Evolutionary conservation across 768 basidiomycete genomes (phyloP), one percentile per base, ranked within the genome.

Genomic region (Lentinula detonsa): DNA sequence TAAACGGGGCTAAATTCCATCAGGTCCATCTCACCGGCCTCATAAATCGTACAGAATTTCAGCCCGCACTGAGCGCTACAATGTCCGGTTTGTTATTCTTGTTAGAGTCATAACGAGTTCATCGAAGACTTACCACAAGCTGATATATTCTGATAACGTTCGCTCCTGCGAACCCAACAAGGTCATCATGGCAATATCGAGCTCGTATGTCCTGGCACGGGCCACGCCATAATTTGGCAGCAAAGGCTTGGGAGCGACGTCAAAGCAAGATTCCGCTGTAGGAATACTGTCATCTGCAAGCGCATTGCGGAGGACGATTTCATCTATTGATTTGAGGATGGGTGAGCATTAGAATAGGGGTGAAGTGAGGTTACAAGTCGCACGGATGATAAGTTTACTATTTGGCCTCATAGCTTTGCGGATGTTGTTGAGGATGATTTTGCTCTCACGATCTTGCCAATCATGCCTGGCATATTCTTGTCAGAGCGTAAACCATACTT

Each of bases 141-240:
- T 60, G 7, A 76, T 71, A 49, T 75, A 78, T 4, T 80, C 74
- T 2, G 74, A 62, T 10, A 82, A 53, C 0, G 74, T 75, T 5
- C 81, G 75, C 61, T 81, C 81, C 63, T 76, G 72, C 5, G 72
- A 66, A 50, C 82, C 80, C 13, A 76, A 64, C 16, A 72, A 33
- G 15, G 66, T 48, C 74, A 80, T 75, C 81, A 83, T 80, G 58
- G 72, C 74, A 40, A 82, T 53, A 57, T 83, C 82, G 54, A 75
- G 74, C 35, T 76, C 67, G 62, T 82, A 81, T 28, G 69, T 69
- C 4, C 75, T 67, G 37, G 75, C 67, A 46, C 69, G 70, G 2
- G 78, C 81, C 4, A 74, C 71, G 16, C 79, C 80, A 57, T 75
- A 81, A 65, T 81, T 82, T 5, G 81, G 73, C 2, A 82, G 70